These are phyloP conservation scores for Zygosaccharomyces rouxii DNA, from an alignment of 805 yeast genomes.

Conservation along the genomic window DNA sequence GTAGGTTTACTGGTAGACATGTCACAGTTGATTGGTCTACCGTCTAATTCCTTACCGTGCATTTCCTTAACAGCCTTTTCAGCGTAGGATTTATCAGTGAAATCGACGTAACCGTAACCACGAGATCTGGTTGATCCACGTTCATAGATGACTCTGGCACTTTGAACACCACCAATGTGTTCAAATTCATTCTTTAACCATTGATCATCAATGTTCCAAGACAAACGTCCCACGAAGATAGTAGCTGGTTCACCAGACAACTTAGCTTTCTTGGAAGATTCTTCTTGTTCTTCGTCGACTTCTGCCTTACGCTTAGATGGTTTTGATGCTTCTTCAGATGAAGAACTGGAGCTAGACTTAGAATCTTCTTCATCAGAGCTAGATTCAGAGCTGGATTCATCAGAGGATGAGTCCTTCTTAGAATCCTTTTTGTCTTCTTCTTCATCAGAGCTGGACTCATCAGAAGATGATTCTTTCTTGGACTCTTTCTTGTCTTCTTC, in stretches of 20 bases:
- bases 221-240: constrained; percentile 91
- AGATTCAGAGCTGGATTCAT: constrained; percentile 16
- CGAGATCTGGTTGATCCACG: constrained; percentile 88
- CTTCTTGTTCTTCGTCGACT: constrained; percentile 34
- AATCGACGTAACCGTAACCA: constrained; percentile 98
- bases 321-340: constrained; percentile 31
- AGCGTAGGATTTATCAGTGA: constrained; percentile 69
- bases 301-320: constrained; percentile 36
- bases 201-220: constrained; percentile 95
- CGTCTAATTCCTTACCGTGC: constrained; percentile 95
- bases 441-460: constrained; percentile 24
- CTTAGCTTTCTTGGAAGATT: constrained; percentile 45
- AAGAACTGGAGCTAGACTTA: constrained; percentile 33
- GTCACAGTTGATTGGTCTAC: constrained; percentile 93
- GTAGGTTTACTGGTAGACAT: constrained; percentile 81
- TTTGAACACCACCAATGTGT: constrained; percentile 69
- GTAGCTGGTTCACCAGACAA: constrained; percentile 67
- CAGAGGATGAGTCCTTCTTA: constrained; percentile 3
- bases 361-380: constrained; percentile 10
- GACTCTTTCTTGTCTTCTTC: constrained; percentile 11
- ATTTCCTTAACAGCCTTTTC: constrained; percentile 77
- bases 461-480: constrained; percentile 22
- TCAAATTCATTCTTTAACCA: constrained; percentile 89
- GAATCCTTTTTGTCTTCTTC: constrained; percentile 10
- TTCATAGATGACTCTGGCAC: constrained; percentile 93